Evolutionary conservation across 1,284 basidiomycete species (phyloP), one percentile per base, ranked within the genome.

Genomic region (Leccinum variabile): DNA sequence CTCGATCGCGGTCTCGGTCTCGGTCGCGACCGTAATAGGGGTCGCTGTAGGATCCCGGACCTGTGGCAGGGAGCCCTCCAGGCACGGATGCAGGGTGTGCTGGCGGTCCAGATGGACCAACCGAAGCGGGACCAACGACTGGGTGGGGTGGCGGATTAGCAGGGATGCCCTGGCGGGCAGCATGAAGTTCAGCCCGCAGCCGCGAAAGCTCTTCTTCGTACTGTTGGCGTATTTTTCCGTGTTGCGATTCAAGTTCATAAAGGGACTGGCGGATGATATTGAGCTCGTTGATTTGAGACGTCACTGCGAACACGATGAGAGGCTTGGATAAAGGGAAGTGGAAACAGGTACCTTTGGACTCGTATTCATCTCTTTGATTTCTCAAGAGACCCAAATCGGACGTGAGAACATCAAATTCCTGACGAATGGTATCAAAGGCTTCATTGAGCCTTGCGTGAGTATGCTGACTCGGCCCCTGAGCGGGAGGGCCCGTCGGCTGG

Each of bases 301-400:
- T 80, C 63, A 91, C 91, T 92, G 67, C 13, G 37, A 33, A 30
- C 1, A 33, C 6, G 57, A 61, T 71, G 62, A 67, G 59, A 50
- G n/a, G 44, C 46, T 13, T 13, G 35, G 41, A 61, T 32, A 16
- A 54, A 56, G 35, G 2, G 18, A 22, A 13, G 57, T 3, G 14
- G 39, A 33, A 33, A 54, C 16, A 16, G 16, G n/a, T 18, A 95
- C 95, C 84, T 82, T 95, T 94, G 16, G 82, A 82, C 76, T 98
- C 95, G 75, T 90, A 92, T 65, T 98, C 95, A 71, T 97, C 95
- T 61, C 93, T 81, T 78, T 97, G 93, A 39, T 79, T 82, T 66
- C 93, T 87, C 71, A 92, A 81, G 32, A 85, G 72, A 22, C 78
- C 80, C 57, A 91, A 80, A 74, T 97, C 95, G 63, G 84, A 81